Evolutionary conservation across 148 eudicot species (phyloP).

Genomic region (Diospyros lotus): DNA sequence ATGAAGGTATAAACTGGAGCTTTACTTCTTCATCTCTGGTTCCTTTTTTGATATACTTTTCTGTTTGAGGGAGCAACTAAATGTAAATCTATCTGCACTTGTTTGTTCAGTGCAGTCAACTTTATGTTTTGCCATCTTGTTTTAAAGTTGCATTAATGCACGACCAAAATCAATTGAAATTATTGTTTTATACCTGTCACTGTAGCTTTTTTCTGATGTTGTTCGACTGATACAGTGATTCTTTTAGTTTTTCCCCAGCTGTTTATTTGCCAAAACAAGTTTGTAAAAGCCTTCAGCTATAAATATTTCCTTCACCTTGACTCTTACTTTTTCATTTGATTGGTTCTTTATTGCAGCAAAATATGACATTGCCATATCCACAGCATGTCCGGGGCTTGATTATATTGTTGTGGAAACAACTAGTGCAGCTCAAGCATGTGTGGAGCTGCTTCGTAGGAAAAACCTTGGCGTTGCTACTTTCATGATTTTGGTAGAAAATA

Average conservation of each 20-base stretch:
- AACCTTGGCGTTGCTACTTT: conserved; percentile 95
- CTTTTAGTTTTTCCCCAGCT: not conserved
- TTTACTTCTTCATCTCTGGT: not conserved
- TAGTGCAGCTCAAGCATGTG: conserved; percentile 89
- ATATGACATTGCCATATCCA: conserved; percentile 93
- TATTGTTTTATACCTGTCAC: not conserved
- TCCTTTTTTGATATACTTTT: not conserved
- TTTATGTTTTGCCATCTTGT: not conserved
- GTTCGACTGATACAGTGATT: not conserved
- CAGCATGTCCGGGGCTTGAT: conserved; percentile 92
- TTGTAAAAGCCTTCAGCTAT: not conserved
- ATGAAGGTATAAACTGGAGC: not conserved
- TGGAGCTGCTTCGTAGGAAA: conserved; percentile 78
- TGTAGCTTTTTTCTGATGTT: conserved; percentile 1
- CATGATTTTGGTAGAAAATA: conserved; percentile 81
- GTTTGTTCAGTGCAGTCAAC: not conserved
- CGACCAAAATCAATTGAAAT: not conserved
- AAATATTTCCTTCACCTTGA: not conserved
- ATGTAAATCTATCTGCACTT: conserved; percentile 1
- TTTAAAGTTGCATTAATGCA: not conserved
- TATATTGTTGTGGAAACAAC: conserved; percentile 95
- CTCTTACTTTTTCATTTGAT: conserved; percentile 3
- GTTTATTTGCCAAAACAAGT: not conserved
- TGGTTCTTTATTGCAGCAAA: conserved; percentile 47
- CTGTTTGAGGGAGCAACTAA: not conserved